Evolutionary conservation across 805 yeast genomes (phyloP), one percentile per base, ranked within the genome.

Genomic region (Trichomonascus vanleenenianus): DNA sequence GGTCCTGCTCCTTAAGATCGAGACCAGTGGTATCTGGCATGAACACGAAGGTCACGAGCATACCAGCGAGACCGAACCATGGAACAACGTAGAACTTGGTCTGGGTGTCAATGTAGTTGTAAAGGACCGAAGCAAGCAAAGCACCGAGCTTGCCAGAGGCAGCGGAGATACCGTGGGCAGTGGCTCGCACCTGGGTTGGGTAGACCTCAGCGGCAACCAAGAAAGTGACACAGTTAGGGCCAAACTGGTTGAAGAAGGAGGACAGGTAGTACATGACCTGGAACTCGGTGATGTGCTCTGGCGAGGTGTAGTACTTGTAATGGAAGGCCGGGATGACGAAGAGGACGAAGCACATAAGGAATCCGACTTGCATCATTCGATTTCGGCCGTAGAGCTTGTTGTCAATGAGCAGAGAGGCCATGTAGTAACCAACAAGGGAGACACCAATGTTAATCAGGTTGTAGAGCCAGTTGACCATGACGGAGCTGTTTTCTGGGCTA

Each of bases 121-220:
- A 61, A 30, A 60, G 55, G 30, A 61, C 50, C 5, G 58, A 50
- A 15, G 81, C 81, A 59, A 75, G 67, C 51, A 77, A 72, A 41
- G 81, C 80, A 60, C 82, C 82, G 50, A 73, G 68, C 66, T 77
- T 76, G 67, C 83, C 83, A 48, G 67, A 51, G 37, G 82, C 83
- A 49, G 82, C 81, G 48, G 79, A 73, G 46, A 77, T 57, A 61
- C 83, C 83, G 58, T 77, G 82, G 34, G 81, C 81, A 44, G 80
- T 70, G 27, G 81, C 77, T 67, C 83, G 76, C 63, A 75, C 73
- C 60, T 73, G 66, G 46, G 82, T 76, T 47, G 83, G 83, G 79
- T 70, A 78, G 50, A 71, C 63, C 65, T 77, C 83, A 56, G 79
- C 82, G 16, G 83, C 81, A 51, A 74, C 64, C 56, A 77, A 67